Base-by-base conservation (phyloP, 495 filamentous ascomycete species). In the Clohesyomyces aquaticus region DNA sequence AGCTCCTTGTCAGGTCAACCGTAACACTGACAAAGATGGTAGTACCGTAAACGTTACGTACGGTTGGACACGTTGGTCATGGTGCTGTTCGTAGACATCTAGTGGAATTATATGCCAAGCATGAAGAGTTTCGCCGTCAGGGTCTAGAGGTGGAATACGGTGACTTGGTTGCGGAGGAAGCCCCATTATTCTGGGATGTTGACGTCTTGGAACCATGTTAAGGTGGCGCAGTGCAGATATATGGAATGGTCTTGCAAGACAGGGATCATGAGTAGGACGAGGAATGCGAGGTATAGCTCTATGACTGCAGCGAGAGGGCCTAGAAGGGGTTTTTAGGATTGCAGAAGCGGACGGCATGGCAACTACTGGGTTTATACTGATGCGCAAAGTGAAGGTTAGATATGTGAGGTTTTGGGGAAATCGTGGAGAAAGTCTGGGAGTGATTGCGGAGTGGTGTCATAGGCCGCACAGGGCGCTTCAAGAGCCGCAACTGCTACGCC, bases 131-230 rank as follows among this genome's bases (percentile, higher is more conserved):
- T 72, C 72, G 41, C 71, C 71, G 54, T 77, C 75, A 1, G 69
- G 42, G 75, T 72, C 1, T 23, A 63, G 16, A 76, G 60, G 27
- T 63, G 68, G 59, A 77, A 77, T 1, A 75, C 75, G 11, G 69
- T 75, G 14, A 76, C 72, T 68, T 77, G 74, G 71, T 87, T 87
- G 46, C 80, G 74, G 10, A 82, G 61, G 52, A 82, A 81, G 3
- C 79, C 79, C 68, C 79, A 81, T n/a, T 58, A 60, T 56, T 81
- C 78, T n/a, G 78, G 78, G 4, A 78, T 62, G 64, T 80, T 73
- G 43, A 81, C 75, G 57, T 81, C 75, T 62, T 80, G 77, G 65
- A 77, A 78, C 78, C 77, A 82, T 18, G 78, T 79, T 74, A 81
- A 76, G 19, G 76, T 75, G 32, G 81, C 69, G 1, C 71, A 70